Percentiles rank a stretch among this genome's conserved stretches.
Evolutionary conservation across 192 early-diverging fungal genomes (phyloP).

Genomic region (Umbelopsis isabellina): DNA sequence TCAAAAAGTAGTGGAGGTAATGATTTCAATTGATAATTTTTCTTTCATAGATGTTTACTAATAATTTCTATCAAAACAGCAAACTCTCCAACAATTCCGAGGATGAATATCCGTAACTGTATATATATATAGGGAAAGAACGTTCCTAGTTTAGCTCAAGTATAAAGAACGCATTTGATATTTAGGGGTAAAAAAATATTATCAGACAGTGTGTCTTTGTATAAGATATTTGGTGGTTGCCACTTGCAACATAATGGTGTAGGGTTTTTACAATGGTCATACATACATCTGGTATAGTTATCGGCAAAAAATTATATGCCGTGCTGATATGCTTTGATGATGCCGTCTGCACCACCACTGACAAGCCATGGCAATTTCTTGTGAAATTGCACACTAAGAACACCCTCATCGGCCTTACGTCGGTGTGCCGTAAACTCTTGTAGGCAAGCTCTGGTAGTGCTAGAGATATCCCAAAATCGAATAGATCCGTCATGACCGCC

Average conservation of each 20-base stretch:
- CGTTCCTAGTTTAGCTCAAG: background rate
- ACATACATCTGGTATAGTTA: background rate
- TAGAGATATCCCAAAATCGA: conserved; percentile 75
- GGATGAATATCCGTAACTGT: background rate
- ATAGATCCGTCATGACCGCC: conserved; percentile 80
- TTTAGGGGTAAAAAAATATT: conserved; percentile 10
- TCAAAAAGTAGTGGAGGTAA: conserved; percentile 9
- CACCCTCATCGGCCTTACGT: conserved; percentile 75
- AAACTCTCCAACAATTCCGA: conserved; percentile 15
- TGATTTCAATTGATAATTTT: background rate
- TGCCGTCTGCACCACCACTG: conserved; percentile 63
- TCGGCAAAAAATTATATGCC: conserved; percentile 2
- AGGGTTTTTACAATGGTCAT: conserved; percentile 8
- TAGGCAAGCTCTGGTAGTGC: conserved; percentile 56
- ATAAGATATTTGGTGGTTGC: background rate
- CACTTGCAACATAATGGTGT: background rate
- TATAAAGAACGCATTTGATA: background rate
- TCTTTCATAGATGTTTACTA: background rate
- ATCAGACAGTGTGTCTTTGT: background rate
- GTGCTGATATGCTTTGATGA: conserved; percentile 56
- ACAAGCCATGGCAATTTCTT: conserved; percentile 54
- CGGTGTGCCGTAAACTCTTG: conserved; percentile 78
- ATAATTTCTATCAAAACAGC: background rate
- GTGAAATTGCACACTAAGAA: conserved; percentile 66
- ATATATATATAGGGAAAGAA: conserved; percentile 8